Base-by-base conservation (phyloP, 2,329 filamentous ascomycete genomes). In the Fusarium sp. region DNA sequence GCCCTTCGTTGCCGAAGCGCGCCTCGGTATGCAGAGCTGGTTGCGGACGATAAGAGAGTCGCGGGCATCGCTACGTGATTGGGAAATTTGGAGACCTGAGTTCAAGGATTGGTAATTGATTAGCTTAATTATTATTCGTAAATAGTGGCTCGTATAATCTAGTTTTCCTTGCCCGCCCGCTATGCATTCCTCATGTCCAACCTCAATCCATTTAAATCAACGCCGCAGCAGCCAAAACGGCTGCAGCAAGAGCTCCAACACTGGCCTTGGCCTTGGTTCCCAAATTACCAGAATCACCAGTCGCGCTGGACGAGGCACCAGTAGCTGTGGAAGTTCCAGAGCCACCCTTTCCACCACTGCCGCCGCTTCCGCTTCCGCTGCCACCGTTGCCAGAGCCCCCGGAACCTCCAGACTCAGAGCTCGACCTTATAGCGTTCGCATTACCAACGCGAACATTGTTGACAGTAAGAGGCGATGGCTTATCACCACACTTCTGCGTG, bases 1-100 rank as follows among this genome's bases (percentile, higher is more conserved):
- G 37, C 23, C 5, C 50, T 77, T 10, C 68, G 77, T 6, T 46
- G 60, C 12, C 63, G 52, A 28, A 74, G 64, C 18, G 62, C 70
- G 3, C 9, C 31, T 3, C 63, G 63, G 16, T 74, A 71, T 20
- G 47, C 44, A 29, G 48, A 65, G 23, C 31, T 74, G n/a, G 70
- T 70, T 0, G 37, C 43, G 16, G 41, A 39, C 5, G 66, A 69
- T 15, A 67, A 59, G 24, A 35, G 41, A n/a, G 53, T 44, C 3
- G 31, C 29, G 12, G 59, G 53, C 7, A 31, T 65, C 8, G 21
- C 24, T 28, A 16, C 42, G 3, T 57, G 35, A 43, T 6, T 4
- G 8, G 15, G 7, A 23, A 11, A 37, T 3, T 18, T 2, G 24
- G 3, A 16, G 6, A 6, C 15, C 10, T 20, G 18, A 15, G 35